These are phyloP conservation scores for Metschnikowia sp. DNA, from an alignment of 805 yeast genomes.

Conservation along the genomic window DNA sequence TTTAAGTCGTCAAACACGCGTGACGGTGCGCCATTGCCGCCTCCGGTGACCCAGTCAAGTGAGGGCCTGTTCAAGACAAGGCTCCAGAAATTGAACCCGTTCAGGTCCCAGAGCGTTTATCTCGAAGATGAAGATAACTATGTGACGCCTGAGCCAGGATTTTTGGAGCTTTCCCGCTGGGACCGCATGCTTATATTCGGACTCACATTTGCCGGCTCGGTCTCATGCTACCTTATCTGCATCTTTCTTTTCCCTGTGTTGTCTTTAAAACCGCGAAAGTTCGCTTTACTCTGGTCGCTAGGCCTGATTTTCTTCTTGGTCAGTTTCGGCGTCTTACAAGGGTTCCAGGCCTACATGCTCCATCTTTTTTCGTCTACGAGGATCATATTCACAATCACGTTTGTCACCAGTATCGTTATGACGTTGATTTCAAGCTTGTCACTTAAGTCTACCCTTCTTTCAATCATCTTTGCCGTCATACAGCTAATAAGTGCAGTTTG, in stretches of 20 bases:
- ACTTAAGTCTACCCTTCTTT: slow-evolving; percentile 35
- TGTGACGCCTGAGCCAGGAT: slow-evolving; percentile 44
- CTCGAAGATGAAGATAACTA: slow-evolving; percentile 41
- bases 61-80: slow-evolving; percentile 25
- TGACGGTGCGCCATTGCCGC: slow-evolving; percentile 36
- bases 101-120: slow-evolving; percentile 33
- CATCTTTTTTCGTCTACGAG: slow-evolving; percentile 43
- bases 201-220: slow-evolving; percentile 41
- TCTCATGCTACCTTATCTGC: slow-evolving; percentile 41
- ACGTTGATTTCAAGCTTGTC: slow-evolving; percentile 37
- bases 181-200: slow-evolving; percentile 46
- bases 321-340: slow-evolving; percentile 46
- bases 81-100: slow-evolving; percentile 39
- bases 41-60: slow-evolving; percentile 30
- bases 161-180: slow-evolving; percentile 43
- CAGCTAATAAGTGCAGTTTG: slow-evolving; percentile 41
- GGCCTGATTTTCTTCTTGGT: slow-evolving; percentile 45
- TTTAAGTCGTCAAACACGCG: slow-evolving; percentile 22
- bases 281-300: slow-evolving; percentile 46
- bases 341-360: slow-evolving; percentile 36
- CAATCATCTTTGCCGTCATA: slow-evolving; percentile 39
- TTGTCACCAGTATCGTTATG: slow-evolving; percentile 37
- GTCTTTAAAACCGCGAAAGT: slow-evolving; percentile 41
- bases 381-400: slow-evolving; percentile 36
- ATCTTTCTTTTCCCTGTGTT: slow-evolving; percentile 42